Evolutionary conservation across 1,284 basidiomycete genomes (phyloP).

Genomic region (Leccinum pachyderme): DNA sequence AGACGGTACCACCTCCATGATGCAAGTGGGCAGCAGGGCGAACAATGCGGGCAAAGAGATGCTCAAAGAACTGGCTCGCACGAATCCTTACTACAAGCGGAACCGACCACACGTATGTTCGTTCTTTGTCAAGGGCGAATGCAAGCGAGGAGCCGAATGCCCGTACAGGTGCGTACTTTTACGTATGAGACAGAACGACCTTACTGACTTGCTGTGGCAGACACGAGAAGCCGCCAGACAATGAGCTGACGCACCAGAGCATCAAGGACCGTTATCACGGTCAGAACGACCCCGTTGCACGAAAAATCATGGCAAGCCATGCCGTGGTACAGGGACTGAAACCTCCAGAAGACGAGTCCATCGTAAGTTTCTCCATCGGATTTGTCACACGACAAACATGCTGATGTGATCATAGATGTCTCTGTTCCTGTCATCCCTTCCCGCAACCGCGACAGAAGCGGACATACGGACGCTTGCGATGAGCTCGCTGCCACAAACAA

Average conservation of each 20-base stretch:
- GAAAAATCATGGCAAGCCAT: slow-evolving; percentile 76
- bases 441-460: slow-evolving; percentile 70
- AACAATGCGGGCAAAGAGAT: slow-evolving; percentile 89
- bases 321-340: slow-evolving; percentile 80
- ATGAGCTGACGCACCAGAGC: slow-evolving; percentile 86
- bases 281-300: slow-evolving; percentile 86
- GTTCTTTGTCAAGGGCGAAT: slow-evolving; percentile 95
- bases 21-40: slow-evolving; percentile 63
- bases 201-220: slow-evolving; percentile 35
- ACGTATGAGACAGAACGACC: neutral
- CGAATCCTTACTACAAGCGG: slow-evolving; percentile 95
- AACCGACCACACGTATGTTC: slow-evolving; percentile 94
- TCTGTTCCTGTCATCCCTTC: slow-evolving; percentile 86
- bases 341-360: slow-evolving; percentile 83
- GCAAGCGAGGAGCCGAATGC: slow-evolving; percentile 87
- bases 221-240: slow-evolving; percentile 87
- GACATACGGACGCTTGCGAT: slow-evolving; percentile 77
- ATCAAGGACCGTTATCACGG: slow-evolving; percentile 93
- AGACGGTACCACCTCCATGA: slow-evolving; percentile 59
- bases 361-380: slow-evolving; percentile 57
- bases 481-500: slow-evolving; percentile 67
- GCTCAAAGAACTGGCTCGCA: slow-evolving; percentile 90
- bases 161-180: slow-evolving; percentile 68
- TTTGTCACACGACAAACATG: neutral
- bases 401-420: slow-evolving; percentile 65